Evolutionary conservation across 805 yeast genomes (phyloP).

Genomic region (Yamadazyma phyllophila): DNA sequence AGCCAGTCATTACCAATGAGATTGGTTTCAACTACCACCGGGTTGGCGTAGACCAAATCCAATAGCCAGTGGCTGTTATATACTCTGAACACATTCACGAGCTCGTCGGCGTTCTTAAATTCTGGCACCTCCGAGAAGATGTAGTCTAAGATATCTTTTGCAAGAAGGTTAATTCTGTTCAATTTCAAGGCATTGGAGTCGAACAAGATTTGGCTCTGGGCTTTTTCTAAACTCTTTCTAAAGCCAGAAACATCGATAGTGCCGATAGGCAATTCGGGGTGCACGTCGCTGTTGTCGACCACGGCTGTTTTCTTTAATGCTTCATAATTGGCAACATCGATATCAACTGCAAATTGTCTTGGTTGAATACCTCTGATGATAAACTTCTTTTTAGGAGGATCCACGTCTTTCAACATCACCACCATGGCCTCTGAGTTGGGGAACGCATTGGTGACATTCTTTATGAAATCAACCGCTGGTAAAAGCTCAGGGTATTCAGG

Average conservation of each 20-base stretch:
- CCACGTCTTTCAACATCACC: slow-evolving; percentile 50
- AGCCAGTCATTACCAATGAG: slow-evolving; percentile 37
- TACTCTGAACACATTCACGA: slow-evolving; percentile 29
- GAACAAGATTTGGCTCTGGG: slow-evolving; percentile 13
- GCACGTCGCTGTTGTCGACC: slow-evolving; percentile 7
- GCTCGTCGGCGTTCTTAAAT: slow-evolving; percentile 20
- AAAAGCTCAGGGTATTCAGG: slow-evolving; percentile 45
- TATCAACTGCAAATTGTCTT: slow-evolving; percentile 54
- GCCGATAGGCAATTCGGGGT: slow-evolving; percentile 28
- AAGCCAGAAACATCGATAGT: slow-evolving; percentile 35
- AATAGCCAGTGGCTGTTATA: slow-evolving; percentile 42
- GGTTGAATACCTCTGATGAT: slow-evolving; percentile 95
- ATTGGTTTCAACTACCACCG: slow-evolving; percentile 34
- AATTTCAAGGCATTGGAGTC: slow-evolving; percentile 9
- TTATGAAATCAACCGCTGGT: slow-evolving; percentile 96
- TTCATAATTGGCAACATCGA: slow-evolving; percentile 43
- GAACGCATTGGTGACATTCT: slow-evolving; percentile 88
- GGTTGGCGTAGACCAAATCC: slow-evolving; percentile 39
- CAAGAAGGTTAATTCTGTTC: slow-evolving; percentile 27
- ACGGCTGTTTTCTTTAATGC: slow-evolving; percentile 29
- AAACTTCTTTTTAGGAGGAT: slow-evolving; percentile 65
- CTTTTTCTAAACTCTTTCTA: slow-evolving; percentile 20
- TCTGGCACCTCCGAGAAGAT: slow-evolving; percentile 27
- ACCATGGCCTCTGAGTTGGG: slow-evolving; percentile 92
- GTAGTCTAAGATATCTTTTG: slow-evolving; percentile 34